Evolutionary conservation across 2,329 filamentous ascomycete genomes (phyloP), one percentile per base, ranked within the genome.

Genomic region (Penicillium olsonii): DNA sequence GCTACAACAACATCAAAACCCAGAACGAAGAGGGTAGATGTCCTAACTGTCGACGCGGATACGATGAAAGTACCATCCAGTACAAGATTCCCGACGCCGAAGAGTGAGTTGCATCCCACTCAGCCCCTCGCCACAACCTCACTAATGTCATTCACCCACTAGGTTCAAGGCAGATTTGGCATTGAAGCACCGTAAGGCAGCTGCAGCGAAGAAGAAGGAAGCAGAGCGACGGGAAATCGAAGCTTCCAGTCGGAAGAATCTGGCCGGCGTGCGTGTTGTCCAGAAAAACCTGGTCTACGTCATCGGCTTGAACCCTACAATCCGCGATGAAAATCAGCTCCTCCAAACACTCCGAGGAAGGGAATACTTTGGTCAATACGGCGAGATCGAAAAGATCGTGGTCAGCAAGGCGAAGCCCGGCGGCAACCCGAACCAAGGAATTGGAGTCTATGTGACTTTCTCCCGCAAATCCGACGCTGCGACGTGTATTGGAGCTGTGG

Each of bases 201-300:
- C 91, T 56, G 90, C 90, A 44, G 84, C 86, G 50, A 87, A 90
- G 60, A 92, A 96, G 67, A 96, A 96, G 69, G 95, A 99, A 72
- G 89, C 87, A 2, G 92, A 96, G 70, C 97, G 95, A 68, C 90
- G 91, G 56, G 94, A 99, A 73, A 92, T 92, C 53, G 95, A 99
- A 71, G 92, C 90, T 52, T 87, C 95, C 52, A 96, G 90, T 70
- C 88, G 94, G 56, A 97, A 97, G 71, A 96, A 96, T 67, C 82
- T 99, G 22, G 90, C 95, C 45, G 94, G 94, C 49, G 89, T 99
- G 41, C 85, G 94, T 41, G 94, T 99, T 37, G 90, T 97, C 34
- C 94, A 99, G 74, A 97, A 97, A 78, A 99, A 99, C 68, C 83
- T 99, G 38, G 94, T 99, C 57, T 99, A 99, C 71, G 92, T 99